Evolutionary conservation across 2,329 filamentous ascomycete species (phyloP), one percentile per base, ranked within the genome.

Genomic region (Ascochyta clinopodiicola): DNA sequence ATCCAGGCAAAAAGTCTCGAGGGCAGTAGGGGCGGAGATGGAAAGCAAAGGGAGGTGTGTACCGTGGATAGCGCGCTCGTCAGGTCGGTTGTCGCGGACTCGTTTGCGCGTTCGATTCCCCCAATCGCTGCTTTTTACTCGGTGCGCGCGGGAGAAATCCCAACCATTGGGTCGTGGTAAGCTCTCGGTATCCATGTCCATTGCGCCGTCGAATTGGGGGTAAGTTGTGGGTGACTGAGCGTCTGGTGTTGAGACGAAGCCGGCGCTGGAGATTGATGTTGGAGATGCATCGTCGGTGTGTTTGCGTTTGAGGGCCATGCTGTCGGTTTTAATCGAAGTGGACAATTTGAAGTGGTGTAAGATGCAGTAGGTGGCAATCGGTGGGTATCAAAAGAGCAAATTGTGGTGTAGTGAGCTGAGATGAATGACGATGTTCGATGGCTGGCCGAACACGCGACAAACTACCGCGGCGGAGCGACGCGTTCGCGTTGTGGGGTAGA

Each of bases 261-360:
- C 64, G 54, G 72, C 70, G 69, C 72, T 76, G 54, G 74, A 75
- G 32, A 76, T 72, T 38, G 79, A 77, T 32, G 78, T 67, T 17
- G 80, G 77, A 15, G 82, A 79, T 59, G 80, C 78, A 37, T 75
- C 70, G 39, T 64, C 61, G 31, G 82, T 84, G 39, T 83, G 82
- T 70, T 86, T 87, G 68, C 84, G 83, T 71, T 87, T 87, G 70
- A 82, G 75, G 21, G 78, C 76, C 84, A 86, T 86, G 45, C 32
- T 62, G 38, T 34, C n/a, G 34, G 39, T 24, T 12, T 34, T 47
- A 43, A 32, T 42, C 2, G 21, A 9, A 32, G 19, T 12, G 22
- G n/a, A 12, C n/a, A 15, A 24, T 22, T 22, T 17, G 15, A 44
- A 36, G 27, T n/a, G n/a, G 32, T 36, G 27, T 53, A 44, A 48